A percentile compares a stretch with the other conserved stretches of the same genome.
Conservation (phyloP, 805 yeast genomes). For the Pichia heedii region DNA sequence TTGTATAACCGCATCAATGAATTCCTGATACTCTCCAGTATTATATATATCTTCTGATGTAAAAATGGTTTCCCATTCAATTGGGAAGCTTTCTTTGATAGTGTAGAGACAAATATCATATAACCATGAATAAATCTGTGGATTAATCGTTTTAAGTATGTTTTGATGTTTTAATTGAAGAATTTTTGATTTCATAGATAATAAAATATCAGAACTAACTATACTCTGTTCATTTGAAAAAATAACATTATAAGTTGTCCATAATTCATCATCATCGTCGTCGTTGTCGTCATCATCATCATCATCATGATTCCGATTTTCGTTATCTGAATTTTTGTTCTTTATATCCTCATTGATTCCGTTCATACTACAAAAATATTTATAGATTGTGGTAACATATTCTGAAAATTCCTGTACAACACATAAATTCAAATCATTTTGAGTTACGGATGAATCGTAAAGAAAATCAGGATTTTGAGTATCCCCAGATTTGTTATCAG, state of each 20-base stretch:
- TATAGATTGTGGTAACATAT: neutral
- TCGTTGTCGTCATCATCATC: neutral
- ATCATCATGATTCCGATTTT: no score
- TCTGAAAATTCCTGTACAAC: neutral
- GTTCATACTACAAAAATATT: neutral
- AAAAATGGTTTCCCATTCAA: conserved; percentile 6
- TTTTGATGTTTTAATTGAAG: neutral
- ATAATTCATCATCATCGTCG: neutral
- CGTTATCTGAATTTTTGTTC: no score
- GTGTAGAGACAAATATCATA: neutral
- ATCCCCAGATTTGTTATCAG: neutral
- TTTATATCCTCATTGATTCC: no score
- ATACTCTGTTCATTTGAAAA: neutral
- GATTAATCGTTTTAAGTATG: neutral
- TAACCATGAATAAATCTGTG: neutral
- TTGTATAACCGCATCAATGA: neutral
- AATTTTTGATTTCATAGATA: conserved; percentile 2
- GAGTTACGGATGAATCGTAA: conserved; percentile 1
- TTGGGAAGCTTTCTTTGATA: conserved; percentile 1
- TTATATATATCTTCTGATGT: neutral
- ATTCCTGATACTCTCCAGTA: conserved; percentile 1
- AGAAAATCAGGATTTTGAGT: conserved; percentile 2
- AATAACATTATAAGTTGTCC: neutral
- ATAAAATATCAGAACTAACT: neutral
- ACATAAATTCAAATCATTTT: neutral